Base-by-base conservation (phyloP, 495 filamentous ascomycete genomes). In the Hyaloscypha hepaticicola region DNA sequence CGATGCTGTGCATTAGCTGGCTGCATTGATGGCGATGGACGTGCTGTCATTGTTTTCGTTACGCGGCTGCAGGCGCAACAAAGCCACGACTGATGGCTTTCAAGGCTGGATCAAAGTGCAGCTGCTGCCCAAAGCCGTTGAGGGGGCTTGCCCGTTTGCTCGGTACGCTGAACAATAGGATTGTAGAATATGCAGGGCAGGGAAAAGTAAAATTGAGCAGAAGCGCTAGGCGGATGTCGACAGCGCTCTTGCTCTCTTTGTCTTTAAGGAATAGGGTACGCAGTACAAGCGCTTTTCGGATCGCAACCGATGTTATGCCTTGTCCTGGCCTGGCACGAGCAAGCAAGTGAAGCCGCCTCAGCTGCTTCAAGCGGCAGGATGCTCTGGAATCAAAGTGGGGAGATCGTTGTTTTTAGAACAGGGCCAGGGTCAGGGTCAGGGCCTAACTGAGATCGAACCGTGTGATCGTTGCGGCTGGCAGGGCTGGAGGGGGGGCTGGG, bases 1-100 rank as follows among this genome's bases (percentile, higher is more conserved):
- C 33, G 58, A 71, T 68, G 66, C 60, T 33, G 69, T 71, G 63
- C 69, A 71, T 71, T 68, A 71, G 66, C 33, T 48, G 50, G 52
- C 58, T 59, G 58, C 58, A 58, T 59, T 49, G 24, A 59, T 64
- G 65, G 58, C 33, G 26, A 56, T 16, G 55, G 22, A 52, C 65
- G 69, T 60, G 69, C 65, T 67, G 61, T 56, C 55, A 65, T 59
- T 67, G 58, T 67, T 70, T 48, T 52, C 12, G 48, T 24, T 29
- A 6, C 55, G n/a, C n/a, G 27, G 55, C 22, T 38, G 29, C 52
- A 60, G 26, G 60, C 26, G 41, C 45, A 55, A 55, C 45, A 29
- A 60, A 53, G 19, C 27, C 16, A 56, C 25, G 53, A 49, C 25
- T 60, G 27, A 50, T 60, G 58, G 41, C 58, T 50, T 60, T 60